Evolutionary conservation across 192 early-diverging fungal genomes (phyloP).

Genomic region (Mortierella antarctica): DNA sequence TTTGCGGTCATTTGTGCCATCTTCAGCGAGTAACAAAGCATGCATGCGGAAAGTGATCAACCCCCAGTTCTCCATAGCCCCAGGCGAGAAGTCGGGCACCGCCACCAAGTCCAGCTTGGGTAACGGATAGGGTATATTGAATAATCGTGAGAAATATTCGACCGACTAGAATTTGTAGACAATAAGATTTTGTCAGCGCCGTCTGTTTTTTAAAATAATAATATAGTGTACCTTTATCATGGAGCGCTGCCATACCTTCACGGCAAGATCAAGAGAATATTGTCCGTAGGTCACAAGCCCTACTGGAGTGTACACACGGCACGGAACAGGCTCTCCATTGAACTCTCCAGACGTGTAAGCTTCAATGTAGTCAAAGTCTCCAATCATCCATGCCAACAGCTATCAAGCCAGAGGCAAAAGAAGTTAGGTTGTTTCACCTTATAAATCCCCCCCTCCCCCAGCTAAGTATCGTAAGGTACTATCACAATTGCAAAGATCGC

Average conservation of each 20-base stretch:
- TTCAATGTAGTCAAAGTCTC: conserved; percentile 59
- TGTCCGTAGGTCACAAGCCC: conserved; percentile 46
- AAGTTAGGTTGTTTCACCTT: not conserved
- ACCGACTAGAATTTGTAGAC: conserved; percentile 20
- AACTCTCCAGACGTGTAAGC: conserved; percentile 42
- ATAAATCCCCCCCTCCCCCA: not conserved
- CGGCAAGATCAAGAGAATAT: conserved; percentile 50
- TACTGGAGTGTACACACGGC: conserved; percentile 60
- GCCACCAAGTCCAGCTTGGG: conserved; percentile 70
- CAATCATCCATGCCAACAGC: conserved; percentile 65
- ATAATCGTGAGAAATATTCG: conserved; percentile 43
- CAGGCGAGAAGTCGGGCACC: conserved; percentile 69
- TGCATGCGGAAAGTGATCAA: conserved; percentile 51
- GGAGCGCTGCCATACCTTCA: conserved; percentile 13
- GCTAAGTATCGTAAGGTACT: not conserved
- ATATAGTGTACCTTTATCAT: not conserved
- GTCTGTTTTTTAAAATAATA: not conserved
- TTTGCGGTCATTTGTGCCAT: conserved; percentile 36
- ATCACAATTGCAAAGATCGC: not conserved
- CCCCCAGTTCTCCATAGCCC: conserved; percentile 73
- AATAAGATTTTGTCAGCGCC: too few relatives aligned
- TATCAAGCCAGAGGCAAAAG: conserved; percentile 35
- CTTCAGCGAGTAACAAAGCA: conserved; percentile 44
- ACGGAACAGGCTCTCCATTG: conserved; percentile 51
- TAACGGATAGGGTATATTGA: conserved; percentile 61